These are phyloP conservation scores for Mucor mucedo DNA, from an alignment of 371 early-diverging fungal species.

Conservation along the genomic window DNA sequence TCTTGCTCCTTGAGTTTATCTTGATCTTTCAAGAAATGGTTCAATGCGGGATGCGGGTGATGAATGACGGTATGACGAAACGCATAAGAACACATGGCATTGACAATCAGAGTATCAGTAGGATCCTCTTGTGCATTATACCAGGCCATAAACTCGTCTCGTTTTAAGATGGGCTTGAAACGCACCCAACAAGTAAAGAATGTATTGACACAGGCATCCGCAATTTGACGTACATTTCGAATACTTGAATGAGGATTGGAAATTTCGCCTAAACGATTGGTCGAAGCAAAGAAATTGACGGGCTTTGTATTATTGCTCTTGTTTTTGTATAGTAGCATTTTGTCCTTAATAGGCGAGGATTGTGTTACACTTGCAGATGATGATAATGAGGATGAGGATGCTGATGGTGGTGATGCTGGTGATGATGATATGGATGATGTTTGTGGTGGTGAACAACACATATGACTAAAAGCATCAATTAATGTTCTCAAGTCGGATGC, in stretches of 20 bases:
- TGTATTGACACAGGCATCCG: conserved; percentile 46
- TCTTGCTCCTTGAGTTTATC: conserved; percentile 50
- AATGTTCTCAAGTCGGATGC: conserved; percentile 38
- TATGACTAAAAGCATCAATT: conserved; percentile 40
- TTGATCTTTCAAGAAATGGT: conserved; percentile 36
- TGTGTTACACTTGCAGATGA: too few species aligned
- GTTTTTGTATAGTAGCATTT: conserved; percentile 34
- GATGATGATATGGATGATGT: too few species aligned
- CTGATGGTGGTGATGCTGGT: too few species aligned
- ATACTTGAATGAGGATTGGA: conserved; percentile 30
- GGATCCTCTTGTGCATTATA: conserved; percentile 39
- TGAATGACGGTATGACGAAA: conserved; percentile 47
- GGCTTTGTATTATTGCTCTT: conserved; percentile 40
- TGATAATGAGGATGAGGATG: too few species aligned
- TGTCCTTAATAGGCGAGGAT: too few species aligned
- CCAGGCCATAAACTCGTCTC: conserved; percentile 50
- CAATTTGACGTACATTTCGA: conserved; percentile 35
- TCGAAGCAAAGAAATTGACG: conserved; percentile 45
- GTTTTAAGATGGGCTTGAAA: conserved; percentile 35
- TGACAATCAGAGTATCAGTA: conserved; percentile 47
- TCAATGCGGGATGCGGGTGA: conserved; percentile 36
- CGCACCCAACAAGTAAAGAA: conserved; percentile 54
- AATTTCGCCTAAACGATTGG: conserved; percentile 33
- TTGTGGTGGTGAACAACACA: conserved; percentile 20
- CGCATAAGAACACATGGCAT: conserved; percentile 42